Base-by-base conservation (phyloP, 2,329 filamentous ascomycete genomes). In the Colletotrichum sublineola region DNA sequence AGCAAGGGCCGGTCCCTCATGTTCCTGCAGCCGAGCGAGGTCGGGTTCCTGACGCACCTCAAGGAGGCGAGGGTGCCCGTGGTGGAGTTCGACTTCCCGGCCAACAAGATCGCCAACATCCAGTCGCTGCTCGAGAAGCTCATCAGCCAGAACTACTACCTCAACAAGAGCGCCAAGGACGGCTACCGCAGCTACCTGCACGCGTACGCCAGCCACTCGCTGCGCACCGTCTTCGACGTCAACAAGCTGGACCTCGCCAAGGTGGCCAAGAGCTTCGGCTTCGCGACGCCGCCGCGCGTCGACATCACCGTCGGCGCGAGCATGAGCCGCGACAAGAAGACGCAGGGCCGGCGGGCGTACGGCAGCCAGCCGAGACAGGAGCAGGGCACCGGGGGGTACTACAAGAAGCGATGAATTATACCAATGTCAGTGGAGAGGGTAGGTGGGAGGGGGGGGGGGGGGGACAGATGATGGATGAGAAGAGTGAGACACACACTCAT, bases 81-180 rank as follows among this genome's bases (percentile, higher is more conserved):
- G 8, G 94, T 97, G 38, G 96, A 99, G 83, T 98, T 97, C 79
- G 96, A 98, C 79, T 96, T 99, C 80, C 96, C 96, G 1, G 87
- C 91, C 68, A 95, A 94, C 85, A 97, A 97, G 87, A 94, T 99
- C 75, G 87, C 96, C 78, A 96, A 97, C 79, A 91, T 97, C 76
- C 92, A 97, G 85, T 91, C 93, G 78, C 95, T 98, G 82, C 89
- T 98, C 12, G 96, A 98, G 87, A 96, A 96, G 84, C 89, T 98
- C 76, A 97, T 99, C 78, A 90, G 90, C 40, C 93, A 96, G 81
- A 98, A 99, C 84, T 98, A 98, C 86, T 98, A 98, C 82, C 88
- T 99, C 71, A 96, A 98, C 86, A 96, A 97, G 89, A 89, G 86
- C 77, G 91, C 91, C 74, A 92, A 92, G 84, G 90, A 92, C 74